Percentiles rank a stretch among this genome's conserved stretches.
These are phyloP conservation scores for Pseudopyricularia javanii DNA, from an alignment of 2,329 filamentous ascomycete species.

Conservation along the genomic window DNA sequence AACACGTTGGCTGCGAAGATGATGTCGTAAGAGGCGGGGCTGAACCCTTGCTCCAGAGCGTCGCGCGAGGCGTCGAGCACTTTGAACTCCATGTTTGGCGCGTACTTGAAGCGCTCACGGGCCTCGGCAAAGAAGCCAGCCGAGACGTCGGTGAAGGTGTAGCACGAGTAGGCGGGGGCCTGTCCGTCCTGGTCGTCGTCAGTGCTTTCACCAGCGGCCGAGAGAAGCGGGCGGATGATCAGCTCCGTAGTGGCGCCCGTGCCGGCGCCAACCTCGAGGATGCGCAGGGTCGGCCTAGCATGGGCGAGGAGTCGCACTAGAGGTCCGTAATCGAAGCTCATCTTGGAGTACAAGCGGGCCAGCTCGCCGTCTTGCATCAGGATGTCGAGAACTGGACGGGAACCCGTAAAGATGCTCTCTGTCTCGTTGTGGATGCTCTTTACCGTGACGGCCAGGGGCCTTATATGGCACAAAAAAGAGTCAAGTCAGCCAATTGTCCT, in stretches of 20 bases:
- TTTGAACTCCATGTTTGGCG: not conserved
- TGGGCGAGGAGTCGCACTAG: not conserved
- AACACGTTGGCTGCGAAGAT: not conserved
- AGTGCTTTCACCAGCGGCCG: not conserved
- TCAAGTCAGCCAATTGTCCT: too few relatives aligned
- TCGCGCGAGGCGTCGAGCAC: not conserved
- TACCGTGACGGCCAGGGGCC: too few relatives aligned
- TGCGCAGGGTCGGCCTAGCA: not conserved
- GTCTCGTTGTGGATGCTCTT: too few relatives aligned
- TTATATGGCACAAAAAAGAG: too few relatives aligned
- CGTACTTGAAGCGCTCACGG: not conserved
- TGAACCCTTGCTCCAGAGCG: not conserved
- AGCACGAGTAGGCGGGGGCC: constrained; percentile 6
- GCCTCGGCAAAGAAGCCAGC: not conserved
- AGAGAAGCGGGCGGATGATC: constrained; percentile 1
- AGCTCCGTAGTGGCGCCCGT: constrained; percentile 10
- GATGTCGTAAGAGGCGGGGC: not conserved
- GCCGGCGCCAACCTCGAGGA: constrained; percentile 8
- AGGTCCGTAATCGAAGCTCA: not conserved
- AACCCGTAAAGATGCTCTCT: too few relatives aligned
- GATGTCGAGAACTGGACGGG: too few relatives aligned
- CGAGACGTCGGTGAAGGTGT: not conserved
- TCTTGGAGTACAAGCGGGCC: too few relatives aligned
- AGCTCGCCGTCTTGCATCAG: too few relatives aligned
- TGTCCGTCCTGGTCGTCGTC: too few relatives aligned